Percentiles rank a stretch among this genome's conserved stretches.
Evolutionary conservation across 768 basidiomycete genomes (phyloP).

Genomic region (Fomitopsis serialis): DNA sequence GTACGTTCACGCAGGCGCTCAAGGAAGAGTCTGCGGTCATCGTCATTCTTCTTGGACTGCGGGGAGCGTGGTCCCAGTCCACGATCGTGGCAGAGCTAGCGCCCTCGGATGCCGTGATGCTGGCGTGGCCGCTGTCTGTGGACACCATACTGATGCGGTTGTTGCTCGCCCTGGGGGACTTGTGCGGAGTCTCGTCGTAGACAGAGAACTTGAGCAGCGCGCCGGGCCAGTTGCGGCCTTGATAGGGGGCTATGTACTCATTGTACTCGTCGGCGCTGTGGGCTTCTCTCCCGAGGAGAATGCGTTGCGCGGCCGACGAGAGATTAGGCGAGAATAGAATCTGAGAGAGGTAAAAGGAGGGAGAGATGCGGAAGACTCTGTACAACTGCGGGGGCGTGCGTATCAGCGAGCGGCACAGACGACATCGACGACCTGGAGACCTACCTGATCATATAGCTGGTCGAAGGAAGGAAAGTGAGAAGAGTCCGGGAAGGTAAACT

Average conservation of each 20-base stretch:
- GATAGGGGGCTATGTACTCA: constrained; percentile 42
- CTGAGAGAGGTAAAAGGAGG: constrained; percentile 56
- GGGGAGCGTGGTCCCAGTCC: constrained; percentile 10
- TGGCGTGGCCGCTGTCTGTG: constrained; percentile 2
- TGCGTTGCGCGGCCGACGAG: constrained; percentile 44
- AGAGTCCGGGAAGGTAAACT: constrained; percentile 47
- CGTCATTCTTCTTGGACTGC: constrained; percentile 1
- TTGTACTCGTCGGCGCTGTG: constrained; percentile 55
- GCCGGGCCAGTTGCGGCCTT: constrained; percentile 46
- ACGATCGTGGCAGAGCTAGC: constrained; percentile 10
- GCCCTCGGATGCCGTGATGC: constrained; percentile 3
- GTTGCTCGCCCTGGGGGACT: constrained; percentile 20
- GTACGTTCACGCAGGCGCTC: constrained; percentile 20
- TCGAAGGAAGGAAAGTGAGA: constrained; percentile 55
- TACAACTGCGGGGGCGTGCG: constrained; percentile 41
- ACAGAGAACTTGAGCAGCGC: constrained; percentile 61
- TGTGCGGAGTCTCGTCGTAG: constrained; percentile 42
- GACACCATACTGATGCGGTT: constrained; percentile 1
- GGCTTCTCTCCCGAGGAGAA: constrained; percentile 59
- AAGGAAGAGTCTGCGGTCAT: constrained; percentile 15
- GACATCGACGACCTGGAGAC: constrained; percentile 14
- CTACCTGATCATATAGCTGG: constrained; percentile 59
- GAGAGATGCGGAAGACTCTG: constrained; percentile 62
- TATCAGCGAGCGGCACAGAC: background rate
- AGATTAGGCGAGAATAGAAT: constrained; percentile 63